Conservation (phyloP, 495 filamentous ascomycete genomes). For the Aspergillus asperescens region DNA sequence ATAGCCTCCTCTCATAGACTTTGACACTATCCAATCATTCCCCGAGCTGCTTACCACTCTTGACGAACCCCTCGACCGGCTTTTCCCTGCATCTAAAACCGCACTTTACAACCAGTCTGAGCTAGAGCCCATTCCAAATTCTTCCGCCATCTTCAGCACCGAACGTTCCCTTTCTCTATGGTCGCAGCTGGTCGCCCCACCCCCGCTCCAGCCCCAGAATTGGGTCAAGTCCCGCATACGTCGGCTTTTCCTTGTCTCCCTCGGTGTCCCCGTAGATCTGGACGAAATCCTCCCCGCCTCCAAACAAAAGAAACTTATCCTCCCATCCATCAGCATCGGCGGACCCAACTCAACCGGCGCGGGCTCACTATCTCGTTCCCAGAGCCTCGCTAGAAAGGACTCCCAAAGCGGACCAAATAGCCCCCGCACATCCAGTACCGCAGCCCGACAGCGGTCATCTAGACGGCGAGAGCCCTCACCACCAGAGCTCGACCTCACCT, state of each 20-base stretch:
- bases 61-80: conserved; percentile 46
- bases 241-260: conserved; percentile 89
- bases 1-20: conserved; percentile 67
- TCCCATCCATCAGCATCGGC: conserved; percentile 72
- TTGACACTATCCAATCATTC: conserved; percentile 55
- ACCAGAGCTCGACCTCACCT: conserved; percentile 73
- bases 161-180: conserved; percentile 80
- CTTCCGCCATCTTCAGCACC: conserved; percentile 48
- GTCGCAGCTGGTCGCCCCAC: conserved; percentile 92
- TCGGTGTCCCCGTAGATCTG: conserved; percentile 92
- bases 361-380: conserved; percentile 38
- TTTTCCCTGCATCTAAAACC: conserved; percentile 50
- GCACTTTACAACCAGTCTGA: conserved; percentile 33
- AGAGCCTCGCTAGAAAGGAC: conserved; percentile 43
- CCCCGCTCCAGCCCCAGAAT: conserved; percentile 90
- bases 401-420: conserved; percentile 32
- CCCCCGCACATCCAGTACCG: conserved; percentile 31
- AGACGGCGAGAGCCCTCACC: conserved; percentile 52
- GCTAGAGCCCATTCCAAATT: conserved; percentile 40
- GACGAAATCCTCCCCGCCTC: conserved; percentile 95
- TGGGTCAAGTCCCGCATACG: conserved; percentile 97
- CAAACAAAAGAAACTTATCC: conserved; percentile 94
- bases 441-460: conserved; percentile 34
- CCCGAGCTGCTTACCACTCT: conserved; percentile 43
- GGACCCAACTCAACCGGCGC: conserved; percentile 24